Conservation (phyloP, 805 yeast genomes). For the Hanseniaspora singularis region DNA sequence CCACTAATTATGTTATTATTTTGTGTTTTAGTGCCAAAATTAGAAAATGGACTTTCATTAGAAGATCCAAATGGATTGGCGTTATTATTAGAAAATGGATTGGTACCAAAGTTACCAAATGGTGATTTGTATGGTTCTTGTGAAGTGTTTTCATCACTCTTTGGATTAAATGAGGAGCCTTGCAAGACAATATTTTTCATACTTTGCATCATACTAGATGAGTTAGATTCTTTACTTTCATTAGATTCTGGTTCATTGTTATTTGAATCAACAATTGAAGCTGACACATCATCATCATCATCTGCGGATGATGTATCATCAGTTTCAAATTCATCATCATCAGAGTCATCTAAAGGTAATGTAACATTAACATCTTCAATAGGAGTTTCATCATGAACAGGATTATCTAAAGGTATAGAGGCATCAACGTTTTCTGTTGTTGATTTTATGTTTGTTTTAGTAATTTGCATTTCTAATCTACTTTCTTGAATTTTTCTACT, state of each 20-base stretch:
- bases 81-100: neutral
- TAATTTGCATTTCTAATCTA: too few species aligned
- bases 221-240: neutral
- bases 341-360: neutral
- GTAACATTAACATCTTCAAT: neutral
- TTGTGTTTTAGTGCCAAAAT: neutral
- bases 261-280: neutral
- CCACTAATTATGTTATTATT: neutral
- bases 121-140: neutral
- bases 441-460: too few species aligned
- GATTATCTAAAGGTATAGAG: neutral
- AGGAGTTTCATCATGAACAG: too few species aligned
- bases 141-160: too few species aligned
- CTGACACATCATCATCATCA: too few species aligned
- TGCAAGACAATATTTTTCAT: neutral
- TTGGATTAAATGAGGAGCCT: neutral
- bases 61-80: neutral
- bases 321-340: neutral
- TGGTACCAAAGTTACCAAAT: neutral
- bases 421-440: neutral
- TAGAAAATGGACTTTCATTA: neutral
- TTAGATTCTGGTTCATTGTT: neutral
- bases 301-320: too few species aligned
- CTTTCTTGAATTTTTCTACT: slow-evolving; percentile 1
- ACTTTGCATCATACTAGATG: neutral